These are phyloP conservation scores for Rossbeevera mucosa DNA, from an alignment of 768 basidiomycete genomes.

Conservation along the genomic window DNA sequence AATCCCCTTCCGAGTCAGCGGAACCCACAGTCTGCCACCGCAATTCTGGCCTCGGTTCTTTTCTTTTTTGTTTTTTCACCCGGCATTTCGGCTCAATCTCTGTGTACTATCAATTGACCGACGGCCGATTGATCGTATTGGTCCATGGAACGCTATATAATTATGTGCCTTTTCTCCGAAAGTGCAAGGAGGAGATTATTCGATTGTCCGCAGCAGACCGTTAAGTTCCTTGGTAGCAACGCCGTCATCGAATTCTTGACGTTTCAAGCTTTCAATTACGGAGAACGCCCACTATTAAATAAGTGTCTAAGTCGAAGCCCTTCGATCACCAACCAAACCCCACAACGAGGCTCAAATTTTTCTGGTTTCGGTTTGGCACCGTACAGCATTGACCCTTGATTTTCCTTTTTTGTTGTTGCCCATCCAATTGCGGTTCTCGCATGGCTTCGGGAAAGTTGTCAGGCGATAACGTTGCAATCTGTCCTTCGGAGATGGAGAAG, in stretches of 20 bases:
- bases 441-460: slow-evolving; percentile 14
- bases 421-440: slow-evolving; percentile 7
- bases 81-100: slow-evolving; percentile 9
- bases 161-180: not conserved
- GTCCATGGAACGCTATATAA: slow-evolving; percentile 5
- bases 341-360: slow-evolving; percentile 5
- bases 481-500: slow-evolving; percentile 17
- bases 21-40: slow-evolving; percentile 2
- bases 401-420: slow-evolving; percentile 5
- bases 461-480: slow-evolving; percentile 21
- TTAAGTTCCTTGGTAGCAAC: not conserved
- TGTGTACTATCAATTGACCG: slow-evolving; percentile 10
- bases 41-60: slow-evolving; percentile 5
- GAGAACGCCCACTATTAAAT: not conserved
- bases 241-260: not conserved
- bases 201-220: slow-evolving; percentile 9
- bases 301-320: not conserved
- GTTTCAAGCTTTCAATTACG: slow-evolving; percentile 18
- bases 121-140: not conserved
- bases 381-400: slow-evolving; percentile 7
- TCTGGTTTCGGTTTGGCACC: not conserved
- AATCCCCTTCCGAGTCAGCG: slow-evolving; percentile 10
- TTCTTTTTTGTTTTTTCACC: not conserved
- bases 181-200: not conserved
- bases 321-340: slow-evolving; percentile 6